These are phyloP conservation scores for Aegle marmelos DNA, from an alignment of 345 rosid species.

Conservation along the genomic window DNA sequence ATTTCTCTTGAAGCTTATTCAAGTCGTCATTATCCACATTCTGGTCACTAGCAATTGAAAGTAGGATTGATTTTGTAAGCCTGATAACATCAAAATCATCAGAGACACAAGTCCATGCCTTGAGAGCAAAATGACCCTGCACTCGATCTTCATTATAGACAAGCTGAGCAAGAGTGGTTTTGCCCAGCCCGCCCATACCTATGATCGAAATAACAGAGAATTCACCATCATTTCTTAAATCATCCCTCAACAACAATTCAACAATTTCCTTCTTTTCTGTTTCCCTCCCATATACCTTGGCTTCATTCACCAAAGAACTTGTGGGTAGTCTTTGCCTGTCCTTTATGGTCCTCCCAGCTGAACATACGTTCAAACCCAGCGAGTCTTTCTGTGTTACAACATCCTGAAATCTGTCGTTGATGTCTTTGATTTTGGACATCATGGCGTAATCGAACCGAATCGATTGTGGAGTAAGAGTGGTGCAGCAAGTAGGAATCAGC, in stretches of 20 bases:
- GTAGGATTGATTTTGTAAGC: not conserved
- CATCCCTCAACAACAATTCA: not conserved
- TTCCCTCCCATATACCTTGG: slow-evolving; percentile 20
- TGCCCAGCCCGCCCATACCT: slow-evolving; percentile 24
- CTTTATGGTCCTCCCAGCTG: not conserved
- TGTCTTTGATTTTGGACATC: not conserved
- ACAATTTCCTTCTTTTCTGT: slow-evolving; percentile 7
- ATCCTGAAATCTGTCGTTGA: not conserved
- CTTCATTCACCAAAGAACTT: slow-evolving; percentile 8
- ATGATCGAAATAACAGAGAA: slow-evolving; percentile 13
- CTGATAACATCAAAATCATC: slow-evolving; percentile 2
- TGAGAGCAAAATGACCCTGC: slow-evolving; percentile 2
- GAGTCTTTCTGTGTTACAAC: not conserved
- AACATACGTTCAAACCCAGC: not conserved
- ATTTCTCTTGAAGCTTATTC: not conserved
- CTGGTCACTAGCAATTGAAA: not conserved
- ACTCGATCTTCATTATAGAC: slow-evolving; percentile 3
- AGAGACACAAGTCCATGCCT: slow-evolving; percentile 16
- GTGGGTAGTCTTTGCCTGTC: not conserved
- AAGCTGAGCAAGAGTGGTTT: slow-evolving; percentile 23
- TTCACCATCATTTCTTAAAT: not conserved
- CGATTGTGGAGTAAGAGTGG: not conserved
- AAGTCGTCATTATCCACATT: not conserved
- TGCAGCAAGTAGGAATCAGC: not conserved
- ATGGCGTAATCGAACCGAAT: not conserved